These are phyloP conservation scores for Botrytis paeoniae DNA, from an alignment of 2,329 filamentous ascomycete genomes.

Conservation along the genomic window DNA sequence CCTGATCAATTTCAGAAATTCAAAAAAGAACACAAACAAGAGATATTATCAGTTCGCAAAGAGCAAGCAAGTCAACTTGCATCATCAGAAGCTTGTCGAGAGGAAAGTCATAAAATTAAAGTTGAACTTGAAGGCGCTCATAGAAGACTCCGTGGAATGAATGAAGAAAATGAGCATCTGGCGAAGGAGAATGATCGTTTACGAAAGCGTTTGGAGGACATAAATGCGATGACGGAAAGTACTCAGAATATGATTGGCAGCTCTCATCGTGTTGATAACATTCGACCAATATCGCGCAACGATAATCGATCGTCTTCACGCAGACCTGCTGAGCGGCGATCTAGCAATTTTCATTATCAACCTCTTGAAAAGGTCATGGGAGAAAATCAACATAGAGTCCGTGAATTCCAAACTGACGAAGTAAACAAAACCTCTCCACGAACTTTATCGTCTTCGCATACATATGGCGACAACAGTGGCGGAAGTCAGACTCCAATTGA, in stretches of 20 bases:
- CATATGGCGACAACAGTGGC: not conserved
- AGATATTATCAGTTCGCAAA: slow-evolving; percentile 1
- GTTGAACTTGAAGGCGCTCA: not conserved
- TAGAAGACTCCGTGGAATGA: not conserved
- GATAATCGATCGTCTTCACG: not conserved
- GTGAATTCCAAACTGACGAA: not conserved
- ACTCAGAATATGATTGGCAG: not conserved
- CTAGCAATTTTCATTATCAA: not conserved
- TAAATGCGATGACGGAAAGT: not conserved
- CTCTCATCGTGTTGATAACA: not conserved
- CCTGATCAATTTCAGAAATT: not conserved
- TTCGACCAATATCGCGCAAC: not conserved
- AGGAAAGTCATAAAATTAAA: not conserved
- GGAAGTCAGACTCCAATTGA: slow-evolving; percentile 1
- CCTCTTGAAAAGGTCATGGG: not conserved
- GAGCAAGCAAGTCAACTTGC: not conserved
- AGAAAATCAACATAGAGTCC: not conserved
- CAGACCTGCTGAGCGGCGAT: slow-evolving; percentile 10
- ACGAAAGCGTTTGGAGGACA: not conserved
- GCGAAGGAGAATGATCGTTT: slow-evolving; percentile 13
- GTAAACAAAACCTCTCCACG: not conserved
- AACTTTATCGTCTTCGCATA: not conserved
- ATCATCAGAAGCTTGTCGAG: not conserved
- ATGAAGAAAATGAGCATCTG: not conserved
- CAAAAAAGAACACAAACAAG: not conserved